A percentile compares a stretch with the other conserved stretches of the same genome.
Evolutionary conservation across 768 basidiomycete species (phyloP).

Genomic region (Boletus subparvulus): DNA sequence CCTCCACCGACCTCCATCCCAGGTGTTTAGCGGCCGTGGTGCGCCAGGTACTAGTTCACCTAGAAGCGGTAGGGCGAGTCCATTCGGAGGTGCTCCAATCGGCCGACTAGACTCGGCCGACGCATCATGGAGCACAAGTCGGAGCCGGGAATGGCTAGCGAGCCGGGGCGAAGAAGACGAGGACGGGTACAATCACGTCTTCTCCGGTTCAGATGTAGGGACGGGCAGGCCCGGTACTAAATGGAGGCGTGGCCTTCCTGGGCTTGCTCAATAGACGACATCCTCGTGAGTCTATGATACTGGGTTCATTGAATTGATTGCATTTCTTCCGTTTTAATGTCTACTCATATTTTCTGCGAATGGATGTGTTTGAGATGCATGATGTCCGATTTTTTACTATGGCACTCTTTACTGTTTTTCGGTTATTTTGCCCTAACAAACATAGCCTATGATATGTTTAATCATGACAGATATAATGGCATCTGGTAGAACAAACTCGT

Average conservation of each 20-base stretch:
- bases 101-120: constrained; percentile 18
- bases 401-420: constrained; percentile 6
- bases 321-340: constrained; percentile 2
- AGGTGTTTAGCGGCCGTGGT: constrained; percentile 11
- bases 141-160: constrained; percentile 26
- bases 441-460: constrained; percentile 14
- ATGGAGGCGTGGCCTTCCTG: constrained; percentile 35
- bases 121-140: constrained; percentile 22
- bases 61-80: constrained; percentile 17
- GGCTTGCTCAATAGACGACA: constrained; percentile 31
- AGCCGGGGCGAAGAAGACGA: constrained; percentile 30
- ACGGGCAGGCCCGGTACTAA: constrained; percentile 23
- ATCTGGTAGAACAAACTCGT: neutral
- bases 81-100: constrained; percentile 10
- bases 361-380: constrained; percentile 15
- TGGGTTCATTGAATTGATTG: neutral
- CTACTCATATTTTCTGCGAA: constrained; percentile 8
- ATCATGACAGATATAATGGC: constrained; percentile 24
- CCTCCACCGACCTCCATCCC: constrained; percentile 36
- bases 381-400: constrained; percentile 4
- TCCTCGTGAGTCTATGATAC: constrained; percentile 17
- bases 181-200: constrained; percentile 25
- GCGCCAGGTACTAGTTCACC: constrained; percentile 13
- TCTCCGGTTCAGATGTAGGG: constrained; percentile 20
- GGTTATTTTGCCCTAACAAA: constrained; percentile 6